These are phyloP conservation scores for Xylaria longipes DNA, from an alignment of 495 filamentous ascomycete species.

Conservation along the genomic window DNA sequence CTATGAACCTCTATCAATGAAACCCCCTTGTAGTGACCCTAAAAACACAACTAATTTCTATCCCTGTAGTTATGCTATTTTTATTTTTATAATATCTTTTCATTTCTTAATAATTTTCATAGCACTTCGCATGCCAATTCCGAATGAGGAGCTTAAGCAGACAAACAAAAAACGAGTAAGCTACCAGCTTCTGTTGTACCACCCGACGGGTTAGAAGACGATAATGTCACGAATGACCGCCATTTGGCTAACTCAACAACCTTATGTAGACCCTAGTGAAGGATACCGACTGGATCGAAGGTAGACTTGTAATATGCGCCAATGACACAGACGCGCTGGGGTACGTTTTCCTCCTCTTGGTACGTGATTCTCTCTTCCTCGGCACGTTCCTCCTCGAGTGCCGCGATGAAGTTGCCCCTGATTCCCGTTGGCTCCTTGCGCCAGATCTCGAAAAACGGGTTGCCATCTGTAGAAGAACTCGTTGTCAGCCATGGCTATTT, in stretches of 20 bases:
- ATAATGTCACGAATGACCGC: background rate
- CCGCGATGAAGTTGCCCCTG: background rate
- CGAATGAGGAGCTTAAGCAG: background rate
- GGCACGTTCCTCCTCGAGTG: background rate
- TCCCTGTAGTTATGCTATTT: too few species aligned
- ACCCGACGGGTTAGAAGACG: background rate
- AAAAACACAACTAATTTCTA: background rate
- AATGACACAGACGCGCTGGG: background rate
- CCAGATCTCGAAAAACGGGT: background rate
- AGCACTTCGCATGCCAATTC: background rate
- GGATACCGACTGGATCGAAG: background rate
- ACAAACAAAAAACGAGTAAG: background rate
- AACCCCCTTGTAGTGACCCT: background rate
- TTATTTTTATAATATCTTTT: too few species aligned
- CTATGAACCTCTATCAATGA: background rate
- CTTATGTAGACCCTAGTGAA: background rate
- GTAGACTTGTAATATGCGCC: constrained; percentile 3
- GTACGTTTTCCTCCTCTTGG: background rate
- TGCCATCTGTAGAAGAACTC: background rate
- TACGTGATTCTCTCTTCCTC: background rate
- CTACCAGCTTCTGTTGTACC: background rate
- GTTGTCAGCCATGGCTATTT: background rate
- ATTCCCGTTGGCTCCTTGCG: background rate
- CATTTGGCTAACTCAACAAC: background rate
- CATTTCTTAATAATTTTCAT: background rate